These are phyloP conservation scores for Marasmius sp. DNA, from an alignment of 1,284 basidiomycete species.

Conservation along the genomic window DNA sequence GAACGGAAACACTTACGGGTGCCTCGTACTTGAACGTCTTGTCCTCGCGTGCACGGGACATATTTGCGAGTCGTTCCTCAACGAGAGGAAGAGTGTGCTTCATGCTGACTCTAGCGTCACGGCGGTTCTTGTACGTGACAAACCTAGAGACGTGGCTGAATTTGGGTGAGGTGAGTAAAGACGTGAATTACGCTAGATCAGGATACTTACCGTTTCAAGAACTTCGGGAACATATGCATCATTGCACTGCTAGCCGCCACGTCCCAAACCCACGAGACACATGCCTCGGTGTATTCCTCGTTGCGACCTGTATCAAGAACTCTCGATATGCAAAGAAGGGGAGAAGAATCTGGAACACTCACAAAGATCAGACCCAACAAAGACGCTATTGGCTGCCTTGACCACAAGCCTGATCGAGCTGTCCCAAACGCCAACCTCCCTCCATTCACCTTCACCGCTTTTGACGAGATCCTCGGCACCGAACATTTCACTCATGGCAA, in stretches of 20 bases:
- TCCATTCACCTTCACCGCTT: conserved; percentile 13
- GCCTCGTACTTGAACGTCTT: conserved; percentile 15
- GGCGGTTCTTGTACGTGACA: conserved; percentile 17
- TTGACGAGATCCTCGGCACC: background rate
- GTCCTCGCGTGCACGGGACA: conserved; percentile 13
- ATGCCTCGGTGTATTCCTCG: conserved; percentile 17
- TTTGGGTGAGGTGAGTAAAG: background rate
- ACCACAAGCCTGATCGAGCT: conserved; percentile 12
- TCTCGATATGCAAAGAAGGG: background rate
- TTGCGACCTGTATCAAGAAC: conserved; percentile 10
- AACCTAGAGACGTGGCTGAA: conserved; percentile 14
- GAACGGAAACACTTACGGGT: conserved; percentile 10
- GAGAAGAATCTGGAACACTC: background rate
- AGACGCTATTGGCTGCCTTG: conserved; percentile 14
- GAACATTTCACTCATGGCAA: conserved; percentile 9
- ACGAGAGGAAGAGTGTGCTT: conserved; percentile 16
- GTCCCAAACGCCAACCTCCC: conserved; percentile 13
- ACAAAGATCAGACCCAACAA: conserved; percentile 20
- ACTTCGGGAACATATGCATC: conserved; percentile 18
- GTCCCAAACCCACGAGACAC: conserved; percentile 12
- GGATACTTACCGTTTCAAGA: conserved; percentile 16
- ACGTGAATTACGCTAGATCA: background rate
- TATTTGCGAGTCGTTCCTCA: conserved; percentile 14
- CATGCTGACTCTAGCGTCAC: conserved; percentile 14
- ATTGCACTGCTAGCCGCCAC: conserved; percentile 16